These are phyloP conservation scores for Trichosanthes cucumerina DNA, from an alignment of 306 rosid species.

Conservation along the genomic window DNA sequence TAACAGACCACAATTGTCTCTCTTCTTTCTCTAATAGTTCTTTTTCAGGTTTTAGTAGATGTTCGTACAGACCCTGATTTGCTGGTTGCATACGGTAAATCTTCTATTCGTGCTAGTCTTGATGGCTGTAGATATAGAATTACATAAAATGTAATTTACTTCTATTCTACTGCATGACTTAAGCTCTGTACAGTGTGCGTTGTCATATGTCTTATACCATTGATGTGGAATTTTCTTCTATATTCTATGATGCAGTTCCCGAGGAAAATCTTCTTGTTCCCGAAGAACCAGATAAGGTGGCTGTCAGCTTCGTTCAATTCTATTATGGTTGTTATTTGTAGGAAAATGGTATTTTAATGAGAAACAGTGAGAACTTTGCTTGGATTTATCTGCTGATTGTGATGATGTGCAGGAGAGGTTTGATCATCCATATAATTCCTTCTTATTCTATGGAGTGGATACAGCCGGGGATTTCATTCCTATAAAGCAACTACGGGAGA, in stretches of 20 bases:
- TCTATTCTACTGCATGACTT: not conserved
- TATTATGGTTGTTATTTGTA: not conserved
- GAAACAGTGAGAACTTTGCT: not conserved
- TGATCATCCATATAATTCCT: conserved; percentile 81
- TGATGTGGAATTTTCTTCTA: conserved; percentile 9
- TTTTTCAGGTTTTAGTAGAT: conserved; percentile 67
- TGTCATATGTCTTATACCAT: not conserved
- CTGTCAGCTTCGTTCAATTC: not conserved
- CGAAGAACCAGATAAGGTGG: conserved; percentile 61
- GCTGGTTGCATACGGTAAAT: conserved; percentile 79
- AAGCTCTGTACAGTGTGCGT: not conserved
- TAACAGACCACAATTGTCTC: not conserved
- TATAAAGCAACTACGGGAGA: conserved; percentile 79
- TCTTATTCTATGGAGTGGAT: conserved; percentile 85
- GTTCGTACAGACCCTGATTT: conserved; percentile 72
- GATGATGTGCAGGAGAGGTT: conserved; percentile 45
- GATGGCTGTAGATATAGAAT: not conserved
- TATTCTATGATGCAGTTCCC: conserved; percentile 47
- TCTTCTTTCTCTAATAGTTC: conserved; percentile 1
- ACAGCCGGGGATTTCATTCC: conserved; percentile 91
- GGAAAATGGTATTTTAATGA: not conserved
- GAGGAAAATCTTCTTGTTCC: conserved; percentile 72
- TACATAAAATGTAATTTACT: not conserved
- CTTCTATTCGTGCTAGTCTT: not conserved
- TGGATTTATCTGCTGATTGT: not conserved